Conservation (phyloP, 2,329 filamentous ascomycete genomes). For the Trichoderma sp. region DNA sequence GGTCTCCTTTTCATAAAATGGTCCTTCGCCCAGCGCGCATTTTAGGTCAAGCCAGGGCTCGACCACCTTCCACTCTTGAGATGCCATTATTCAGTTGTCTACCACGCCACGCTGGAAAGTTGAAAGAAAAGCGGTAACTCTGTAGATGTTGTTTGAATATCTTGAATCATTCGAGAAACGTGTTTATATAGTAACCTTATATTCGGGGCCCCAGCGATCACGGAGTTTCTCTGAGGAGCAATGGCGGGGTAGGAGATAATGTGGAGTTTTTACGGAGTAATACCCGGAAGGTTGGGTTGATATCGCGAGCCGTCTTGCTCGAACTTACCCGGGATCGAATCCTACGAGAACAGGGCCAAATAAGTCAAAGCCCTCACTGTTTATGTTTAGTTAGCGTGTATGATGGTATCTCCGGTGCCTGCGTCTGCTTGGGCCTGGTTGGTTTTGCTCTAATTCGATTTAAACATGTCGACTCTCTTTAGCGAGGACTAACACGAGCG, state of each 20-base stretch:
- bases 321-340: neutral
- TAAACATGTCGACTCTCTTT: neutral
- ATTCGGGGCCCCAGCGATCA: neutral
- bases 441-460: neutral
- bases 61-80: slow-evolving; percentile 51
- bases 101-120: neutral
- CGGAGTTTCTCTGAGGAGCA: slow-evolving; percentile 12
- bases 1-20: slow-evolving; percentile 65
- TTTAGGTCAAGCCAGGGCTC: slow-evolving; percentile 57
- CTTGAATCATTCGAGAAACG: neutral
- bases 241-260: slow-evolving; percentile 18
- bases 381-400: neutral
- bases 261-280: slow-evolving; percentile 13
- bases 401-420: neutral
- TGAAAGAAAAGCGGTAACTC: neutral
- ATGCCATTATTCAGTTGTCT: neutral
- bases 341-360: neutral
- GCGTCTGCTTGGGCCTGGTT: neutral
- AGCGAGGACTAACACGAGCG: neutral
- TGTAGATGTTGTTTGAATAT: neutral
- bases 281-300: neutral
- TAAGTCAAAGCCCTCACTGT: neutral
- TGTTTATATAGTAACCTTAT: neutral
- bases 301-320: neutral
- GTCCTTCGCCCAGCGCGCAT: slow-evolving; percentile 70